Base-by-base conservation (phyloP, 2,329 filamentous ascomycete genomes). In the Colletotrichum lentis region DNA sequence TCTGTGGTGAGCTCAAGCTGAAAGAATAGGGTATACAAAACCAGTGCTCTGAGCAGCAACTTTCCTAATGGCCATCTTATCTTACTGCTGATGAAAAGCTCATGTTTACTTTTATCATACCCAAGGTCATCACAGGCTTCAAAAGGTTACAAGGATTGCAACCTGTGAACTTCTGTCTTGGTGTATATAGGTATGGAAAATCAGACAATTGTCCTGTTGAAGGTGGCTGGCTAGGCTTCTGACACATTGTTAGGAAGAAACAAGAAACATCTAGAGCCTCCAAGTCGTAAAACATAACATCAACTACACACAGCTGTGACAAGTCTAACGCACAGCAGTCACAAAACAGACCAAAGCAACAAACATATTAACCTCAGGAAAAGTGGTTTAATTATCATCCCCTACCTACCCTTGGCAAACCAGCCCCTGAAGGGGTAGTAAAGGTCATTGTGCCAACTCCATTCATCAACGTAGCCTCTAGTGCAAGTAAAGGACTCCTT, bases 361-460 rank as follows among this genome's bases (percentile, higher is more conserved):
- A 5, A 37, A 20, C 50, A 8, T 12, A 22, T 12, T 39, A 7
- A 35, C 8, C 8, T 63, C 35, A 54, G 35, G 35, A 64, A 67
- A 64, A 53, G 57, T 59, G 61, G 12, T 64, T 53, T 58, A n/a
- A 68, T 64, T 68, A 64, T 64, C 65, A 68, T 58, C 65, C 49
- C 49, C 64, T 67, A 50, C 52, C 62, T 68, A 49, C 50, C 49
- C 54, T 59, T 43, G 49, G 61, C 41, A 54, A 37, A 27, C 43
- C 65, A 44, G 11, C 39, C 55, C 47, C 18, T 53, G 16, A 39
- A 24, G 55, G 55, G 43, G 12, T 14, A 44, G 44, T 24, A 39
- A 24, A 56, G 55, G 55, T 43, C 22, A 20, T 46, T n/a, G 44
- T 68, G 50, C 65, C 62, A 50, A 65, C 62, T 68, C 65, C 62